These are phyloP conservation scores for Starmerella davenportii DNA, from an alignment of 805 yeast species.

Conservation along the genomic window DNA sequence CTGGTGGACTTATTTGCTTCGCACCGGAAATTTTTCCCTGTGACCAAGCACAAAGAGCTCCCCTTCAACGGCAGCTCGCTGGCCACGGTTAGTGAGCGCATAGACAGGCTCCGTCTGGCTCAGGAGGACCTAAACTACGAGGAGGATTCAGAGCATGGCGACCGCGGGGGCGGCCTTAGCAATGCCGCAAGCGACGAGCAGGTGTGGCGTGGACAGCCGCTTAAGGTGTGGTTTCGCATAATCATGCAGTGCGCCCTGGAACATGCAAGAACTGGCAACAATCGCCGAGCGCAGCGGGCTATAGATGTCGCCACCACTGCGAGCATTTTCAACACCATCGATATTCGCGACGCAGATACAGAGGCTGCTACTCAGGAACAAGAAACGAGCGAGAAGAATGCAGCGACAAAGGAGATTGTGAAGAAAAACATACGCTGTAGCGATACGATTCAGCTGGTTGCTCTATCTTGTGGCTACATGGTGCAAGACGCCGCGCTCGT, in stretches of 20 bases:
- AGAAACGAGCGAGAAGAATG: not conserved
- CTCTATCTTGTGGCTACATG: slow-evolving; percentile 37
- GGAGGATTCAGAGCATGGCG: slow-evolving; percentile 22
- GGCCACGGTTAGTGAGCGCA: slow-evolving; percentile 47
- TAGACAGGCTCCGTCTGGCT: slow-evolving; percentile 19
- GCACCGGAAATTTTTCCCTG: slow-evolving; percentile 60
- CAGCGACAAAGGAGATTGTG: slow-evolving; percentile 28
- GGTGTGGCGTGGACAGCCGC: slow-evolving; percentile 56
- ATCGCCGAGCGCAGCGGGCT: slow-evolving; percentile 48
- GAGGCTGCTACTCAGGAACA: not conserved
- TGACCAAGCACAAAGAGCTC: slow-evolving; percentile 40
- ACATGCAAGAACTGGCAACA: slow-evolving; percentile 40
- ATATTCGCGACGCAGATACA: not conserved
- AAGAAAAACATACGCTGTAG: slow-evolving; percentile 45
- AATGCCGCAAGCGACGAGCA: slow-evolving; percentile 4
- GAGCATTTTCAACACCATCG: slow-evolving; percentile 39
- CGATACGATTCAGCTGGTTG: slow-evolving; percentile 43
- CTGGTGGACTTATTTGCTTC: slow-evolving; percentile 66
- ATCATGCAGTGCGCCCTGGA: slow-evolving; percentile 64
- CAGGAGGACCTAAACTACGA: slow-evolving; percentile 5
- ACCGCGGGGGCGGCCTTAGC: slow-evolving; percentile 18
- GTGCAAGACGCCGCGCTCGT: slow-evolving; percentile 37
- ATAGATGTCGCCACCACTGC: slow-evolving; percentile 60
- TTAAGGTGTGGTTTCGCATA: slow-evolving; percentile 69
- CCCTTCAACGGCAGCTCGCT: slow-evolving; percentile 10